Conservation (phyloP, 2,329 filamentous ascomycete species). For the Aspergillus udagawae region DNA sequence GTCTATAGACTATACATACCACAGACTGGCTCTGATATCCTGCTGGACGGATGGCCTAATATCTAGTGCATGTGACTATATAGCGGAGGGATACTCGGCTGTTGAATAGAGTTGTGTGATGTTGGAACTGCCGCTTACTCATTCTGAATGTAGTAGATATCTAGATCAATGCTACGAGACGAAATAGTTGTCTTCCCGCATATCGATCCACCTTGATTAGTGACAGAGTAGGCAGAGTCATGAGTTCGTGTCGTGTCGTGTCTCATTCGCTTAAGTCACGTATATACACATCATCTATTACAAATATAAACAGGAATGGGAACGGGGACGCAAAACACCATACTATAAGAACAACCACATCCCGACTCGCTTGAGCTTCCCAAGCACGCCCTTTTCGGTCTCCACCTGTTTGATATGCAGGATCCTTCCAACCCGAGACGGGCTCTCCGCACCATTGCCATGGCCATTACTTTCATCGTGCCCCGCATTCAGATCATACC, state of each 20-base stretch:
- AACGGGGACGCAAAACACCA: slow-evolving; percentile 8
- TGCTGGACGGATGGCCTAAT: not conserved
- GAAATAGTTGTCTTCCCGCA: too few relatives aligned
- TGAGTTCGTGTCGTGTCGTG: too few relatives aligned
- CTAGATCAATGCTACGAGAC: too few relatives aligned
- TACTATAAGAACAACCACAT: slow-evolving; percentile 40
- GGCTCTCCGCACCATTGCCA: slow-evolving; percentile 19
- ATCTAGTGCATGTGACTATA: not conserved
- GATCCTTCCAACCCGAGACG: slow-evolving; percentile 18
- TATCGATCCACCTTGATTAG: too few relatives aligned
- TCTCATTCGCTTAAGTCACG: too few relatives aligned
- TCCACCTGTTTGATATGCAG: slow-evolving; percentile 4
- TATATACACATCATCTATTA: not conserved
- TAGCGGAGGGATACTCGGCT: too few relatives aligned
- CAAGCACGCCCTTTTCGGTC: slow-evolving; percentile 11
- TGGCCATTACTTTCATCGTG: slow-evolving; percentile 15
- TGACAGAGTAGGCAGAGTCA: too few relatives aligned
- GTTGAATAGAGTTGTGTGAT: too few relatives aligned
- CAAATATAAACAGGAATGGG: not conserved
- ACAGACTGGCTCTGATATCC: not conserved
- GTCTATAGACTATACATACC: slow-evolving; percentile 1
- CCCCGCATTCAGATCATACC: slow-evolving; percentile 21
- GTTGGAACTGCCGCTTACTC: too few relatives aligned
- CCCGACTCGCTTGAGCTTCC: slow-evolving; percentile 28
- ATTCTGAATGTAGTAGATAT: too few relatives aligned